Conservation (phyloP, 106 monocot genomes). For the Alisma plantagoaquatica region DNA sequence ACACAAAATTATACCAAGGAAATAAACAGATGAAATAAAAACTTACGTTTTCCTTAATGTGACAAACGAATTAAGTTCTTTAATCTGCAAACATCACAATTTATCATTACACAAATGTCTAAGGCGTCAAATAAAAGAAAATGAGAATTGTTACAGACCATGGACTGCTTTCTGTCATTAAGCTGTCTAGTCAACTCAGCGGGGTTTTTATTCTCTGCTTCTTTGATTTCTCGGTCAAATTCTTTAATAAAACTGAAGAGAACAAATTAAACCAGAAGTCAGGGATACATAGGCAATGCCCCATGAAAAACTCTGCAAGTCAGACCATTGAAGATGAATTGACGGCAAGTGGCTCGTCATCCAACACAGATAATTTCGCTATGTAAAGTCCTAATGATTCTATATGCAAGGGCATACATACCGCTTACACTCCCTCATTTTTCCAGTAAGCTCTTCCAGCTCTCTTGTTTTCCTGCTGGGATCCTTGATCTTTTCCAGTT, state of each 20-base stretch:
- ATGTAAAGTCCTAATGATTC: too few relatives aligned
- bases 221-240: slow-evolving; percentile 91
- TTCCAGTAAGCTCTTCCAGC: slow-evolving; percentile 76
- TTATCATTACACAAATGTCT: neutral
- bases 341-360: neutral
- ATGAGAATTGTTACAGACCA: slow-evolving; percentile 82
- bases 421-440: slow-evolving; percentile 83
- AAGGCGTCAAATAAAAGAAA: neutral
- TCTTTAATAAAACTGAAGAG: slow-evolving; percentile 82
- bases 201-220: slow-evolving; percentile 60
- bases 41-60: slow-evolving; percentile 95
- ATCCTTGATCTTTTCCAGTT: slow-evolving; percentile 77
- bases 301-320: neutral
- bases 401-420: slow-evolving; percentile 13
- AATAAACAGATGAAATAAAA: neutral
- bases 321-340: neutral
- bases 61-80: slow-evolving; percentile 93
- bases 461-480: slow-evolving; percentile 52
- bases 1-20: too few relatives aligned
- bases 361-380: neutral
- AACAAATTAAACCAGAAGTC: neutral
- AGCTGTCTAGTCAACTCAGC: slow-evolving; percentile 72
- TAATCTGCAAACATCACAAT: slow-evolving; percentile 51
- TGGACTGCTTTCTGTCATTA: slow-evolving; percentile 86
- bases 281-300: neutral